These are phyloP conservation scores for Ramaria rubella DNA, from an alignment of 768 basidiomycete species.

Conservation along the genomic window DNA sequence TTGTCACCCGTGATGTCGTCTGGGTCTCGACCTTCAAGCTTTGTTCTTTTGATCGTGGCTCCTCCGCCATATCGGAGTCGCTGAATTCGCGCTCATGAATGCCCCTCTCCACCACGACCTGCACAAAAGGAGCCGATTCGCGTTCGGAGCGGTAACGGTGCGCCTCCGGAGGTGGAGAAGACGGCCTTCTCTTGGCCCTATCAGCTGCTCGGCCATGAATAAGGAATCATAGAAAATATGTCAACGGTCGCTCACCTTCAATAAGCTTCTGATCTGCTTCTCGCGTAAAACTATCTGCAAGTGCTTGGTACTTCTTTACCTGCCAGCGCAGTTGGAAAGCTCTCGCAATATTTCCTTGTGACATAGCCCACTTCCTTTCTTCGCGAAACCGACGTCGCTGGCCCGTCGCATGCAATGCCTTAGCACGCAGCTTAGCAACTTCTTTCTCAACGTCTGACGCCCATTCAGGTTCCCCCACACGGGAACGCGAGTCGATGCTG, in stretches of 20 bases:
- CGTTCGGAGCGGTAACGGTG: background rate
- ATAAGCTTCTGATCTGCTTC: constrained; percentile 42
- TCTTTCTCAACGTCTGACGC: constrained; percentile 28
- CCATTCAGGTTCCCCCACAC: constrained; percentile 1
- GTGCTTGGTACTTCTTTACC: constrained; percentile 69
- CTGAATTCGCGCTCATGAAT: background rate
- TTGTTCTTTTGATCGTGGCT: background rate
- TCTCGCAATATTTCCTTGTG: constrained; percentile 67
- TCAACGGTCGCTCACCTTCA: constrained; percentile 4
- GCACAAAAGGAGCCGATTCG: constrained; percentile 9
- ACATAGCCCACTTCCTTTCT: constrained; percentile 81
- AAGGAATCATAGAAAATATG: background rate
- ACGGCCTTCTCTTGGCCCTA: background rate
- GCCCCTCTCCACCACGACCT: constrained; percentile 6
- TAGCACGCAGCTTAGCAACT: constrained; percentile 65
- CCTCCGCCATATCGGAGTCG: background rate
- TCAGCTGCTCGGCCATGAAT: background rate
- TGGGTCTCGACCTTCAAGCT: background rate
- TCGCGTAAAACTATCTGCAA: constrained; percentile 74
- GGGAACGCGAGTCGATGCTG: constrained; percentile 9
- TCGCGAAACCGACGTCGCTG: constrained; percentile 79
- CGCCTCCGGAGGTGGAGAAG: background rate
- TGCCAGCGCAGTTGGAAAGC: constrained; percentile 80
- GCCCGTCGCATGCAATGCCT: constrained; percentile 75
- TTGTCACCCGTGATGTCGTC: background rate